Percentiles rank a stretch among this genome's conserved stretches.
These are phyloP conservation scores for Komagataella pseudopastoris DNA, from an alignment of 805 yeast species.

Conservation along the genomic window DNA sequence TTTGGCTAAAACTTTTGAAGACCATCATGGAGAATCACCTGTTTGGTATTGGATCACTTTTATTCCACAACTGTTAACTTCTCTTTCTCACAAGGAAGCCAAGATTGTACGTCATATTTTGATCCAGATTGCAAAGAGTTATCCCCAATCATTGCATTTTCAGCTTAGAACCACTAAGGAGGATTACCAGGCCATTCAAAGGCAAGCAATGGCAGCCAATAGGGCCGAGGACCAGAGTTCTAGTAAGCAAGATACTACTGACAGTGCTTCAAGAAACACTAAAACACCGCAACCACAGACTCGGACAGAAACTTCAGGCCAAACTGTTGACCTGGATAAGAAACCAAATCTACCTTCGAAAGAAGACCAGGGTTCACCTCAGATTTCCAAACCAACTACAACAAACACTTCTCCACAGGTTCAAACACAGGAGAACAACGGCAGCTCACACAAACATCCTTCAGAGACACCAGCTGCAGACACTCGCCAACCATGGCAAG, in stretches of 20 bases:
- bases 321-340: not conserved
- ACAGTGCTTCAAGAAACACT: conserved; percentile 1
- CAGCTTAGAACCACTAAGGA: conserved; percentile 91
- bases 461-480: conserved; percentile 10
- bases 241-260: not conserved
- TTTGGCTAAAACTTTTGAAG: conserved; percentile 76
- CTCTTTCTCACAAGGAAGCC: conserved; percentile 87
- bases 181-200: conserved; percentile 77
- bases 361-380: conserved; percentile 3
- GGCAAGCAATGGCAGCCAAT: conserved; percentile 35
- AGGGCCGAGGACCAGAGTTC: not conserved
- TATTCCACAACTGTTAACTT: conserved; percentile 85
- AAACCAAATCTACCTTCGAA: conserved; percentile 7
- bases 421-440: conserved; percentile 2
- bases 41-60: conserved; percentile 99
- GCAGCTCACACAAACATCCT: not conserved
- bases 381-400: not conserved
- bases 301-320: conserved; percentile 7
- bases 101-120: conserved; percentile 76
- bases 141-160: conserved; percentile 96
- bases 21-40: conserved; percentile 91
- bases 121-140: conserved; percentile 86
- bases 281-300: not conserved
- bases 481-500: conserved; percentile 77
- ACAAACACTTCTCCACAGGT: conserved; percentile 3